Base-by-base conservation (phyloP, 306 rosid species). In the Citrullus amarus region DNA sequence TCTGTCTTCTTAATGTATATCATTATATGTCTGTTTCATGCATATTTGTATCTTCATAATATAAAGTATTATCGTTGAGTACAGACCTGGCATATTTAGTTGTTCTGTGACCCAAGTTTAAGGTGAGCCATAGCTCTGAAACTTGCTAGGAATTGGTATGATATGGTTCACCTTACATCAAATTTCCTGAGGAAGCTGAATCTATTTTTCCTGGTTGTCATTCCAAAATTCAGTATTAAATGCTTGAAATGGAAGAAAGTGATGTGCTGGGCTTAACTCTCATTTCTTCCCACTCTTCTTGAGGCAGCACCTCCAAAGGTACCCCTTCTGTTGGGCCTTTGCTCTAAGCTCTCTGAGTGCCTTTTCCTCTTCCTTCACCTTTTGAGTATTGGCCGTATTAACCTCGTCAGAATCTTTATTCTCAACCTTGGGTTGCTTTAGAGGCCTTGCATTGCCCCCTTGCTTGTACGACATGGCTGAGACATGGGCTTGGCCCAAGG, bases 1-100 rank as follows among this genome's bases (percentile, higher is more conserved):
- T 69, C 50, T 16, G 62, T 74, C 63, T 74, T 74, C 78, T 74
- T 79, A 53, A 38, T 75, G 69, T 54, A 17, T 32, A 36, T 15
- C 57, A 39, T 68, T 38, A 41, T 14, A 28, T 28, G 6, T 28
- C 77, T 28, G 58, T 48, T 72, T 67, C 44, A 9, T 41, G 53
- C 75, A 41, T 41, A 55, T 68, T 74, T 34, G 32, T 32, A 10
- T 74, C 30, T 30, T 9, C 63, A 28, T 72, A 16, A 48, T 50
- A 50, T 72, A 8, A 6, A 46, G 77, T 72, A 48, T 48, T 50
- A 15, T 72, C 5, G 17, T 50, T 30, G 77, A 71, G 32, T 70
- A 43, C 28, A 72, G 34, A 28, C 18, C 60, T 72, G 59, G 17
- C 73, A 18, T 39, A n/a, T 14, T 46, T 71, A 22, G 11, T 70